Evolutionary conservation across 176 grass and related monocot genomes (phyloP), one percentile per base, ranked within the genome.

Genomic region (Neostapfia colusana): DNA sequence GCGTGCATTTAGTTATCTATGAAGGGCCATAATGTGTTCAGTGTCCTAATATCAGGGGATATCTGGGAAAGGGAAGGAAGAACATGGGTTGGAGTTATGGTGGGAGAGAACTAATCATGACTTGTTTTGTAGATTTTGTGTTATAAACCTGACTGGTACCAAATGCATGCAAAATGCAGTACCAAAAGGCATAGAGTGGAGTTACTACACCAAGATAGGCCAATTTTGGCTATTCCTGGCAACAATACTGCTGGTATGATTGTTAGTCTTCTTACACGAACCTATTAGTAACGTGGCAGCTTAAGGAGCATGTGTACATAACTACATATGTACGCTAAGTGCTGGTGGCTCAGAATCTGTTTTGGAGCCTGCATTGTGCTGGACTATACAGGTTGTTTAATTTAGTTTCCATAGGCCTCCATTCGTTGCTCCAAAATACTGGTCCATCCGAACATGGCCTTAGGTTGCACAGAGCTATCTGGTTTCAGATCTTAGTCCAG

Each of bases 131-230:
- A 43, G 14, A 70, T 54, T 66, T 63, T 77, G 9, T 83, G 38
- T 4, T 63, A 56, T 73, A 58, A 62, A 54, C 46, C 41, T 81
- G 14, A 53, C 54, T 79, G 17, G 55, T 60, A 49, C n/a, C 62
- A 48, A 48, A 40, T 82, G 10, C 64, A 75, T 87, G 62, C 38
- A 67, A 82, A 87, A 46, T 87, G 77, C 73, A 93, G 90, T 82
- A 54, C 13, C 21, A 89, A 93, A 85, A 84, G 73, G 62, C 77
- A 26, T n/a, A 84, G 75, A 75, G 41, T 93, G 49, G 87, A 84
- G 40, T 73, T 67, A 31, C 75, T 63, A n/a, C 35, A 14, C 21
- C 68, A 70, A 56, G 62, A 93, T 73, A 26, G 7, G 72, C 41
- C 43, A 82, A 54, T 27, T 49, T 18, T 63, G 71, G 42, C 44